phyloP scores from a whole-genome alignment of 116 monocot genomes.

The Iris pallida region DNA sequence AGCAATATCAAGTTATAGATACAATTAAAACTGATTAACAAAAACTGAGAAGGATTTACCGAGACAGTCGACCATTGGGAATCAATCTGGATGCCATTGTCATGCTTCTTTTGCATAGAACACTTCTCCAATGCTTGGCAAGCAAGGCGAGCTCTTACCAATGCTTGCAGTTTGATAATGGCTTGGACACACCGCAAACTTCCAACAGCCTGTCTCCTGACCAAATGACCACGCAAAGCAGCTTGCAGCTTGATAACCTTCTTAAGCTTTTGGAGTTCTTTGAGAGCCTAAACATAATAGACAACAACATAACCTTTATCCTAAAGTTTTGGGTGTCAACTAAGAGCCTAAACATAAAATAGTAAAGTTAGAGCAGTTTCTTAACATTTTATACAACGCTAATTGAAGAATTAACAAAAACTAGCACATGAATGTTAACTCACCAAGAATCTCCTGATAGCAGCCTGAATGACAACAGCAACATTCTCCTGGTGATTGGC shows the following conservation, averaged over 20 bases:
- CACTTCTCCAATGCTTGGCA: conserved; percentile 4
- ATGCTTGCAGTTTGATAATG: conserved; percentile 71
- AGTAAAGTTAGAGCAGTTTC: too few relatives aligned
- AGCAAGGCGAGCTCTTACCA: conserved; percentile 52
- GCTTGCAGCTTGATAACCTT: conserved; percentile 62
- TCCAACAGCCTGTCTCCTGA: conserved; percentile 66
- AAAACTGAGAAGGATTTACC: neutral
- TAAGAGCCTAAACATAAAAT: too few relatives aligned
- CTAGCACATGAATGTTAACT: conserved; percentile 10
- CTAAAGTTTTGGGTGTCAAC: neutral
- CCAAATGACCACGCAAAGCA: conserved; percentile 63
- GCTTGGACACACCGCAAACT: conserved; percentile 74
- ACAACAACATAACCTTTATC: neutral
- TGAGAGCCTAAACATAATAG: conserved; percentile 28
- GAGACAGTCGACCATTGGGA: neutral
- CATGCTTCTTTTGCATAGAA: too few relatives aligned
- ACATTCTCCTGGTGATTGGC: too few relatives aligned
- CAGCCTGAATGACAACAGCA: conserved; percentile 54
- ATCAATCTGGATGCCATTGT: neutral
- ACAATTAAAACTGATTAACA: too few relatives aligned
- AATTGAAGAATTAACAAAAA: neutral
- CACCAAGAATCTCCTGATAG: conserved; percentile 69
- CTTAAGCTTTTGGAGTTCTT: conserved; percentile 24
- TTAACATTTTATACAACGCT: neutral
- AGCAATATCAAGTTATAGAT: too few relatives aligned